Conservation (phyloP, 257 asterid species). For the Eucommia ulmoides region DNA sequence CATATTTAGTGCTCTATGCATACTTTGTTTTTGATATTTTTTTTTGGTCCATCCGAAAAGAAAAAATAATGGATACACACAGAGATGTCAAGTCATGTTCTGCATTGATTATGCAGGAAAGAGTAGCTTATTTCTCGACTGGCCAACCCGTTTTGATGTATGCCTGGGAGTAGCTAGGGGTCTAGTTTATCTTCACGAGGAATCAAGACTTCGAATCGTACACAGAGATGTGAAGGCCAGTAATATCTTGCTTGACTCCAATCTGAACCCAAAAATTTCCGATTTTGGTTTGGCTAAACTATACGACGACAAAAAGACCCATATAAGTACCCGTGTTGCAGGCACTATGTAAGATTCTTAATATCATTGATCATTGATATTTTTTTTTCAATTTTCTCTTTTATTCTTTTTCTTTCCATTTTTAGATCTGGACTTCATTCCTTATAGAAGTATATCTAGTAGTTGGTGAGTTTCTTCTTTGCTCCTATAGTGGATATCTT, state of each 20-base stretch:
- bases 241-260: conserved; percentile 56
- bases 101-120: conserved; percentile 24
- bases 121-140: conserved; percentile 36
- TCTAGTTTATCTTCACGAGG: conserved; percentile 66
- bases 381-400: conserved; percentile 1
- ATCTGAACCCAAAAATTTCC: conserved; percentile 55
- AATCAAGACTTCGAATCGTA: conserved; percentile 50
- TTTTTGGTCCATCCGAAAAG: too few relatives aligned
- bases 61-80: neutral
- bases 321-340: conserved; percentile 79
- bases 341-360: conserved; percentile 61
- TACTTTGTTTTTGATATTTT: too few relatives aligned
- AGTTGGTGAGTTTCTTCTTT: neutral
- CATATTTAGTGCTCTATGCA: too few relatives aligned
- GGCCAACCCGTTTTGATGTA: conserved; percentile 53
- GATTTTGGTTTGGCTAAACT: conserved; percentile 73
- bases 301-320: conserved; percentile 62
- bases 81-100: neutral
- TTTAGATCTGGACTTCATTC: neutral
- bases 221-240: conserved; percentile 77
- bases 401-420: neutral
- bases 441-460: neutral
- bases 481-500: conserved; percentile 46
- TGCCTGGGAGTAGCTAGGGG: conserved; percentile 79
- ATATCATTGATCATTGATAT: neutral